Percentiles rank a stretch among this genome's conserved stretches.
phyloP scores from a whole-genome alignment of 2,329 filamentous ascomycete species.

The Malbranchea zuffiana region DNA sequence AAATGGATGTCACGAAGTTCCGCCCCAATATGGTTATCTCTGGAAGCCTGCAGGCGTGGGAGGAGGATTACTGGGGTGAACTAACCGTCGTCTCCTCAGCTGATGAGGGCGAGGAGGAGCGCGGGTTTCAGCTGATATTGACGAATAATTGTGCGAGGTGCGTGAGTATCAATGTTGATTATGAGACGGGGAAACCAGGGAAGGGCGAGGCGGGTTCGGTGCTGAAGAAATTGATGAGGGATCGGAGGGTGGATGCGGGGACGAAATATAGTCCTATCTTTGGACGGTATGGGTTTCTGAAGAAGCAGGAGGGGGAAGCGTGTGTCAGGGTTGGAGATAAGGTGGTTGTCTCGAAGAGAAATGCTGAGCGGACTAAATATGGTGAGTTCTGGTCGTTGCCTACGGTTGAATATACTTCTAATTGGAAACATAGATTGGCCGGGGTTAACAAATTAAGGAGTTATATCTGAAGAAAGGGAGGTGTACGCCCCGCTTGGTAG shows the following conservation, averaged over 20 bases:
- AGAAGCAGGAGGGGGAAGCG: conserved; percentile 24
- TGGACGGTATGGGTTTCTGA: conserved; percentile 59
- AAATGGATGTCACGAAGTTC: conserved; percentile 57
- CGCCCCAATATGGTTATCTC: conserved; percentile 62
- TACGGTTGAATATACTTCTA: too few relatives aligned
- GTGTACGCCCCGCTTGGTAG: too few relatives aligned
- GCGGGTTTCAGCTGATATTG: conserved; percentile 39
- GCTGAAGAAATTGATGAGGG: conserved; percentile 58
- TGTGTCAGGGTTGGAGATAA: conserved; percentile 46
- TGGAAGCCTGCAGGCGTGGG: conserved; percentile 46
- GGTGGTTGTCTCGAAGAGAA: conserved; percentile 42
- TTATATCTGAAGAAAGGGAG: too few relatives aligned
- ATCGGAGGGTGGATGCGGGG: conserved; percentile 60
- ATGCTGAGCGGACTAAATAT: conserved; percentile 44
- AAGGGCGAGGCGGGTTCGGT: conserved; percentile 49
- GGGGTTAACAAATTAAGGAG: too few relatives aligned
- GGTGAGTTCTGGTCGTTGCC: conserved; percentile 40
- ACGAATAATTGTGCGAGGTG: conserved; percentile 63
- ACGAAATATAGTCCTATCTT: conserved; percentile 59
- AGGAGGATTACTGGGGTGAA: conserved; percentile 64
- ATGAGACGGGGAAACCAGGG: conserved; percentile 50
- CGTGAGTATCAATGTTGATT: conserved; percentile 60
- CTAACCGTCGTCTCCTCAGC: too few relatives aligned
- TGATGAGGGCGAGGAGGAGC: conserved; percentile 13
- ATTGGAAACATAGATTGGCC: too few relatives aligned